Evolutionary conservation across 805 yeast species (phyloP).

Genomic region (Candida xiaguanensis): DNA sequence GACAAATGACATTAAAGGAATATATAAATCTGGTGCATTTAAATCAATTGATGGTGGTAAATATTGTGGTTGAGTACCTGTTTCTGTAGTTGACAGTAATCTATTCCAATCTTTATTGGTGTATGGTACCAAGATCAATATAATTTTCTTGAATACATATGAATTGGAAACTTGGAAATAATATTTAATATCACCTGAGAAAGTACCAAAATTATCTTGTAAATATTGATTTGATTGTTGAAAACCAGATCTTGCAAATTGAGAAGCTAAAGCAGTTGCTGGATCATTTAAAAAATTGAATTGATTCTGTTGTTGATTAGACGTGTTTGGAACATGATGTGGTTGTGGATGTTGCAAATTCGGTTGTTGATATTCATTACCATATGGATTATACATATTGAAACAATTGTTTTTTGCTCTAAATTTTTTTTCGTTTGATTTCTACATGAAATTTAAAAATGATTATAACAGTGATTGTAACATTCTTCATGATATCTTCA

Average conservation of each 20-base stretch:
- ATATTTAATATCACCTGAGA: conserved; percentile 62
- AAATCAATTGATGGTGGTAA: conserved; percentile 82
- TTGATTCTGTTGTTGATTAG: conserved; percentile 23
- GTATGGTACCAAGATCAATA: conserved; percentile 81
- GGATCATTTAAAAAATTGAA: conserved; percentile 67
- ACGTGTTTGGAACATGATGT: conserved; percentile 40
- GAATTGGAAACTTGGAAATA: conserved; percentile 90
- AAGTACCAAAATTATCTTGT: conserved; percentile 62
- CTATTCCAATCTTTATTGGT: conserved; percentile 81
- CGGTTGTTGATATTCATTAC: conserved; percentile 17
- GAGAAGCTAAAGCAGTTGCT: conserved; percentile 78
- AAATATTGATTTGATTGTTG: conserved; percentile 76
- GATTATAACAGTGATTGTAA: too few relatives aligned
- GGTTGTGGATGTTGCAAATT: conserved; percentile 22
- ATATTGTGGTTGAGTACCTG: conserved; percentile 32
- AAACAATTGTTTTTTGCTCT: neutral
- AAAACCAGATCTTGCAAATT: conserved; percentile 82
- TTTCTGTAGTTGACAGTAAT: conserved; percentile 20
- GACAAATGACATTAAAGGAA: conserved; percentile 89
- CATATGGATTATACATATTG: conserved; percentile 39
- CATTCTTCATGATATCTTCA: too few relatives aligned
- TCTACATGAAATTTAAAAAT: too few relatives aligned
- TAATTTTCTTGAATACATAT: conserved; percentile 73
- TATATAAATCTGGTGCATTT: conserved; percentile 94
- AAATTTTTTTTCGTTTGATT: conserved; percentile 2